phyloP scores from a whole-genome alignment of 306 rosid genomes.

The Cyclanthera cordifolia region DNA sequence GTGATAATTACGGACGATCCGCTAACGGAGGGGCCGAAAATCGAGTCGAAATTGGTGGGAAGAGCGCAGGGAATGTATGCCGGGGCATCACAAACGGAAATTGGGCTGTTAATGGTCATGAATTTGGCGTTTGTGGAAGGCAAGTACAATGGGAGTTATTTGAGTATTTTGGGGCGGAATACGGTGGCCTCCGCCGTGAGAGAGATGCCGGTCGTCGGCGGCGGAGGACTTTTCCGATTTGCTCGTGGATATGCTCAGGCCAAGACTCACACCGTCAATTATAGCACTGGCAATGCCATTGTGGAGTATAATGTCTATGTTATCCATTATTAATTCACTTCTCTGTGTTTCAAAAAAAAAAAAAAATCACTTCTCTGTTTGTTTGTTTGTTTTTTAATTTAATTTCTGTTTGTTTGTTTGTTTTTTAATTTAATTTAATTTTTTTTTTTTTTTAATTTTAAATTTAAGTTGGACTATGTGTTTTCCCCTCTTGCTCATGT shows the following conservation, averaged over 20 bases:
- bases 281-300: slow-evolving; percentile 25
- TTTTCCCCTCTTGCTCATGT: too few species aligned
- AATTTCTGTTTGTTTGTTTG: too few species aligned
- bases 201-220: slow-evolving; percentile 68
- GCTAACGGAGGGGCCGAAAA: slow-evolving; percentile 32
- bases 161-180: slow-evolving; percentile 56
- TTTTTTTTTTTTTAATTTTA: too few species aligned
- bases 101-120: slow-evolving; percentile 38
- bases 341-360: too few species aligned
- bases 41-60: slow-evolving; percentile 30
- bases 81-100: slow-evolving; percentile 37
- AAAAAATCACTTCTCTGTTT: too few species aligned
- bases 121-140: slow-evolving; percentile 46
- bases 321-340: slow-evolving; percentile 28
- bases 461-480: too few species aligned
- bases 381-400: too few species aligned
- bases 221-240: slow-evolving; percentile 52
- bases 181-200: slow-evolving; percentile 22
- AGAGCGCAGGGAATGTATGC: slow-evolving; percentile 60
- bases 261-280: slow-evolving; percentile 13
- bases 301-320: slow-evolving; percentile 59
- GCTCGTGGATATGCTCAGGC: slow-evolving; percentile 60
- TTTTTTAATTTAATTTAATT: too few species aligned
- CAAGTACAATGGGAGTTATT: slow-evolving; percentile 41
- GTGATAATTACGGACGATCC: slow-evolving; percentile 51